Evolutionary conservation across 202 grass and related monocot species (phyloP), one percentile per base, ranked within the genome.

Genomic region (Dendrocalamus latiflorus): DNA sequence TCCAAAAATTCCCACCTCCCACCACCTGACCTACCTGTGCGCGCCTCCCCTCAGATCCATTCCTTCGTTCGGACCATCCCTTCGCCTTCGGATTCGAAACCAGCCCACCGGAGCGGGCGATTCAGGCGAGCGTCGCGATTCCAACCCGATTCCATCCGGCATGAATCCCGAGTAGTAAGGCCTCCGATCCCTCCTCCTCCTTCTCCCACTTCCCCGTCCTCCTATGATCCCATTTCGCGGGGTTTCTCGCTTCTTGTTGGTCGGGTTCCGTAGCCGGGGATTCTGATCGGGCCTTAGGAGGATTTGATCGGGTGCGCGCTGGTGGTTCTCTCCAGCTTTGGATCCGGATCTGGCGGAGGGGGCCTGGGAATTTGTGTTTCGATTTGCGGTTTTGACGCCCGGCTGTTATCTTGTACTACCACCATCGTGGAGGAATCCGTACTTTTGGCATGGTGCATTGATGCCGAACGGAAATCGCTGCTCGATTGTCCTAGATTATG

Each of bases 291-390:
- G 38, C 49, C 72, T 44, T 44, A 44, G 42, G 42, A 44, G 42
- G 10, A 12, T 44, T 44, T 77, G 39, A 58, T 69, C 28, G 9
- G 28, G 53, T 2, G 8, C 13, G 4, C 6, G 63, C 30, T 62
- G 42, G 30, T 28, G 2, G 74, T 2, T 39, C n/a, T 61, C 21
- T 1, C n/a, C 6, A 39, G 41, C 13, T 70, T 77, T 38, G 9
- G 74, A 85, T 85, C 82, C 60, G 82, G 65, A 85, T 78, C 82
- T 69, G 67, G 21, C 7, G 9, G 3, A 7, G 67, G 21, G 22
- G 13, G 42, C 14, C 13, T 26, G 30, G 53, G 41, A 20, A 5
- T 28, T 39, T 12, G 10, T 21, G 14, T 70, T 11, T 13, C 33
- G 13, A 25, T 51, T 42, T 70, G 16, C 41, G 25, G 37, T 60